A percentile compares a stretch with the other conserved stretches of the same genome.
Evolutionary conservation across 2,329 filamentous ascomycete genomes (phyloP).

Genomic region (Aspergillus pseudoterreus): DNA sequence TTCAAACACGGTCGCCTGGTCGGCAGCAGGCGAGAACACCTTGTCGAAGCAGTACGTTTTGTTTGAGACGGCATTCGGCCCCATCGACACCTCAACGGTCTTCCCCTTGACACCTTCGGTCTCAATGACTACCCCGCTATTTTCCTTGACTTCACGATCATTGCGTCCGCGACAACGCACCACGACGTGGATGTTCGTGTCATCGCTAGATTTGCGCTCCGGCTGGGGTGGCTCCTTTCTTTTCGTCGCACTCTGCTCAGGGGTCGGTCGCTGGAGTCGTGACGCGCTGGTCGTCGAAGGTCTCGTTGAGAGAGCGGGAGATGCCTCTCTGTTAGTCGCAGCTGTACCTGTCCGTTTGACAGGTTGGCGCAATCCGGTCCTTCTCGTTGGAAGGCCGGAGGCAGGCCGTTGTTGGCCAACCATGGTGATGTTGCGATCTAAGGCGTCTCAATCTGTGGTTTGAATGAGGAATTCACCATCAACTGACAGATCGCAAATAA

Average conservation of each 20-base stretch:
- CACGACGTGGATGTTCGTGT: constrained; percentile 97
- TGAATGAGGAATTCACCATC: not conserved
- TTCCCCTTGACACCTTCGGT: constrained; percentile 87
- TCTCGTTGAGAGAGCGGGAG: constrained; percentile 67
- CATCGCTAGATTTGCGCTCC: constrained; percentile 66
- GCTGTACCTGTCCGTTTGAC: constrained; percentile 52
- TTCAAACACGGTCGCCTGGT: constrained; percentile 91
- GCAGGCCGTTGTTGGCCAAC: constrained; percentile 52
- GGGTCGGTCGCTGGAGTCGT: constrained; percentile 41
- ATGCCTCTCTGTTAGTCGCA: constrained; percentile 55
- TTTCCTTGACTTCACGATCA: constrained; percentile 88
- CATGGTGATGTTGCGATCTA: constrained; percentile 38
- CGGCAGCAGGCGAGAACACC: constrained; percentile 91
- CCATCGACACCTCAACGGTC: constrained; percentile 83
- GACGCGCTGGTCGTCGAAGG: constrained; percentile 46
- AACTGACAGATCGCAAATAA: not conserved
- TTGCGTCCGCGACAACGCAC: constrained; percentile 91
- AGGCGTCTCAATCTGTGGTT: not conserved
- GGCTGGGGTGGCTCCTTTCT: constrained; percentile 89
- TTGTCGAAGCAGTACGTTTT: constrained; percentile 97
- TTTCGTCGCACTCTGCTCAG: constrained; percentile 51
- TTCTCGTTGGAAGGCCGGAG: constrained; percentile 47
- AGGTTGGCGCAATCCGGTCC: constrained; percentile 46
- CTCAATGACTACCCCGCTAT: constrained; percentile 85
- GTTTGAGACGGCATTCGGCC: constrained; percentile 85